These are phyloP conservation scores for Apiotrichum brassicae DNA, from an alignment of 1,284 basidiomycete species.

Conservation along the genomic window DNA sequence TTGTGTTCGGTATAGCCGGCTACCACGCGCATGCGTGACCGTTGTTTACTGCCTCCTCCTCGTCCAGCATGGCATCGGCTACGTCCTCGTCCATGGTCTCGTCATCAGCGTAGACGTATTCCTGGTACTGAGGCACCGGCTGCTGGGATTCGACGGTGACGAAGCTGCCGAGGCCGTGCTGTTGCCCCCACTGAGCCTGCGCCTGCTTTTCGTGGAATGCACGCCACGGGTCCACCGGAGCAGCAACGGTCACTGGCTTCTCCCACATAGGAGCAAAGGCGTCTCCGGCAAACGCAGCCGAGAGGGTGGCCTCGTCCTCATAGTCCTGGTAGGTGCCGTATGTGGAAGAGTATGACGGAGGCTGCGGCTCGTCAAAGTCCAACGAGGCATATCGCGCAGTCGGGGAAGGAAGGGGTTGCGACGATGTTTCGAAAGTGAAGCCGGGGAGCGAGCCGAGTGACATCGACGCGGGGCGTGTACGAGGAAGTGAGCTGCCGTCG, in stretches of 20 bases:
- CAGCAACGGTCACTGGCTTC: neutral
- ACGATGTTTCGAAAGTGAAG: neutral
- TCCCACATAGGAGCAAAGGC: constrained; percentile 14
- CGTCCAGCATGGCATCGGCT: constrained; percentile 3
- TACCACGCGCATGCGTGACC: neutral
- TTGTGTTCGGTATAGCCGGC: too few relatives aligned
- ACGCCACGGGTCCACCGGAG: constrained; percentile 1
- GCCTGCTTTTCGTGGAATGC: constrained; percentile 2
- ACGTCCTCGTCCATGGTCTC: constrained; percentile 5
- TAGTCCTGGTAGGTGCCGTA: constrained; percentile 1
- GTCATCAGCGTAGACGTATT: constrained; percentile 1
- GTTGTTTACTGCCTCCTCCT: constrained; percentile 5
- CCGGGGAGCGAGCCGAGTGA: neutral
- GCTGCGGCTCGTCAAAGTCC: neutral
- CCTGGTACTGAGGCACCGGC: neutral
- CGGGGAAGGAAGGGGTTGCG: constrained; percentile 10
- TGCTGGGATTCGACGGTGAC: neutral
- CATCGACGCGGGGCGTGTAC: constrained; percentile 1
- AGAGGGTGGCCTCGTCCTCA: constrained; percentile 10
- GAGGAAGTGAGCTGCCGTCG: neutral
- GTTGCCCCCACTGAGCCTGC: neutral
- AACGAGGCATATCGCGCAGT: neutral
- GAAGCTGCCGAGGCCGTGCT: neutral
- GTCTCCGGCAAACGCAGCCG: constrained; percentile 17
- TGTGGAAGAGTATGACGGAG: neutral